Base-by-base conservation (phyloP, 2,329 filamentous ascomycete genomes). In the Metarhizium sp. region DNA sequence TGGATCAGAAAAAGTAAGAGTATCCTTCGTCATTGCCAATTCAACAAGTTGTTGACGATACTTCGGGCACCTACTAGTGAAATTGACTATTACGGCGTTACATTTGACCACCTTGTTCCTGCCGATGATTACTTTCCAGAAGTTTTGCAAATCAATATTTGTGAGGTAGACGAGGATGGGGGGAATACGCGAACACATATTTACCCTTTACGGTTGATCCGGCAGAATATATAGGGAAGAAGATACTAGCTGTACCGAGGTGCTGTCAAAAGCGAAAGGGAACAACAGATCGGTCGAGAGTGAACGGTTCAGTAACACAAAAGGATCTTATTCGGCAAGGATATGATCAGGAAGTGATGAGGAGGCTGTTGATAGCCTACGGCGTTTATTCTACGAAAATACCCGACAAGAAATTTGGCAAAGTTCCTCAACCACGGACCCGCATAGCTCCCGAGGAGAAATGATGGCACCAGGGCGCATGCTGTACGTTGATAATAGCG, bases 61-160 rank as follows among this genome's bases (percentile, higher is more conserved):
- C 25, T 25, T 3, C 25, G 25, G 25, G 25, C 25, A 25, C 16
- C n/a, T 5, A 45, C 42, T 11, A 48, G 45, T 16, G 6, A 48
- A 29, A 30, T 30, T 11, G 45, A 48, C 25, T 48, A 30, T 11
- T 73, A 74, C 55, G 66, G 70, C 34, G 67, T 74, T 45, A 73
- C 70, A 18, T 75, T 75, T 58, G 70, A 75, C 58, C 65, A 74
- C 54, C 62, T 68, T 36, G 69, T 74, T 50, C 67, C 69, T 2
- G 13, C 54, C 6, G 59, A 70, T 42, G 67, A 75, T 51, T 38
- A 40, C 30, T 60, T 71, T 57, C 72, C 70, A n/a, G 71, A 75
- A n/a, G 69, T 73, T 1, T 58, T 75, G 18, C 67, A 71, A 59
- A 70, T 75, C 48, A 74, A 73, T 48, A 73, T 76, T 52, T 61